phyloP scores from a whole-genome alignment of 139 green algal genomes.

The Bryopsis sp. region DNA sequence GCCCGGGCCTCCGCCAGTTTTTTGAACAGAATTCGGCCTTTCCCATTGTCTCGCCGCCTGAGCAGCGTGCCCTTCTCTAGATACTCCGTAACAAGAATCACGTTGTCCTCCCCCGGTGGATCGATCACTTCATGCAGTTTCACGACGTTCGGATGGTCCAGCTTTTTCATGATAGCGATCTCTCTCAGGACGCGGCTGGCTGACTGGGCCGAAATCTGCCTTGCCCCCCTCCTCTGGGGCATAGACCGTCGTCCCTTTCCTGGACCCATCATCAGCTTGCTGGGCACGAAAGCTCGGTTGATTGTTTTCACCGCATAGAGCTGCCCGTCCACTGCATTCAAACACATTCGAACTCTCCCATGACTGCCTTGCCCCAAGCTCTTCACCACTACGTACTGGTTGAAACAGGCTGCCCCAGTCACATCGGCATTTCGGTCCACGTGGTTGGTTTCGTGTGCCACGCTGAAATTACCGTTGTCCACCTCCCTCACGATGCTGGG shows the following conservation, averaged over 20 bases:
- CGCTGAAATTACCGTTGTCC: no score
- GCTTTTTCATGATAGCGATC: constrained; percentile 38
- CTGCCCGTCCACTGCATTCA: constrained; percentile 66
- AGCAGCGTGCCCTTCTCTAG: neutral
- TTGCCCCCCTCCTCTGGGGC: neutral
- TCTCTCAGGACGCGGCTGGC: constrained; percentile 9
- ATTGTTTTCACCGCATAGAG: constrained; percentile 69
- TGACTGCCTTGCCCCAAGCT: constrained; percentile 64
- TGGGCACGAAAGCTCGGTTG: neutral
- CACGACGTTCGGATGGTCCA: constrained; percentile 38
- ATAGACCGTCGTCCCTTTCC: no score
- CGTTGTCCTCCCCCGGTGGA: neutral
- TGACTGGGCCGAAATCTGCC: neutral
- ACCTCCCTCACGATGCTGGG: no score
- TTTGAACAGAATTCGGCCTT: neutral
- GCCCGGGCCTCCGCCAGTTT: neutral
- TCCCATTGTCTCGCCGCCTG: neutral
- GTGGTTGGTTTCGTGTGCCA: constrained; percentile 28
- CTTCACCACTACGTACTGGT: constrained; percentile 77
- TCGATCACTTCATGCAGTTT: constrained; percentile 23
- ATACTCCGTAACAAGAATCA: neutral
- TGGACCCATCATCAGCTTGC: no score
- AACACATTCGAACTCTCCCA: constrained; percentile 77
- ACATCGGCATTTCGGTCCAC: constrained; percentile 33
- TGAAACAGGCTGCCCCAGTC: constrained; percentile 53